phyloP scores from a whole-genome alignment of 75 land plant species.

The Selaginella tamariscina region DNA sequence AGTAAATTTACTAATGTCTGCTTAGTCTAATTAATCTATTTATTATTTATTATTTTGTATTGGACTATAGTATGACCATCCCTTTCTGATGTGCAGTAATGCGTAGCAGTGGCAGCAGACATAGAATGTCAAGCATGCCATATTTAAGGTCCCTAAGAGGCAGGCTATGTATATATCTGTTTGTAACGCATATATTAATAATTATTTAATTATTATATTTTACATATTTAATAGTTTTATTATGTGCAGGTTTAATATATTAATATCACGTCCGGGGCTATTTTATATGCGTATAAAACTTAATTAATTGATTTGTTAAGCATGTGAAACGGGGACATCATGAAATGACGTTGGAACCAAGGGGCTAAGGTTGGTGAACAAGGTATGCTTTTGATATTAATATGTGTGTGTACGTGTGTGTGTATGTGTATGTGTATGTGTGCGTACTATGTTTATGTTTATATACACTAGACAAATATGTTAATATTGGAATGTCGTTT shows the following conservation, averaged over 20 bases:
- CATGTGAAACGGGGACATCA: neutral
- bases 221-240: too few species aligned
- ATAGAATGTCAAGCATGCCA: slow-evolving; percentile 1
- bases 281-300: neutral
- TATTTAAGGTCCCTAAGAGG: neutral
- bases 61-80: slow-evolving; percentile 1
- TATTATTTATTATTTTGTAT: neutral
- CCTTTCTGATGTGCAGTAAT: neutral
- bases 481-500: neutral
- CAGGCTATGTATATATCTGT: neutral
- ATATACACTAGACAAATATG: neutral
- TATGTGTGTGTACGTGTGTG: neutral
- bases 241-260: too few species aligned
- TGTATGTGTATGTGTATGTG: neutral
- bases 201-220: neutral
- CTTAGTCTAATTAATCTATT: neutral
- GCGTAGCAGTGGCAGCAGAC: neutral
- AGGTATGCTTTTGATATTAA: neutral
- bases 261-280: neutral
- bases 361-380: neutral
- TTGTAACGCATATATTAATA: neutral
- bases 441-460: neutral
- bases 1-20: neutral
- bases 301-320: neutral
- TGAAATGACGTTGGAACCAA: neutral